Evolutionary conservation across 768 basidiomycete genomes (phyloP), one percentile per base, ranked within the genome.

Genomic region (Pholiota molesta): DNA sequence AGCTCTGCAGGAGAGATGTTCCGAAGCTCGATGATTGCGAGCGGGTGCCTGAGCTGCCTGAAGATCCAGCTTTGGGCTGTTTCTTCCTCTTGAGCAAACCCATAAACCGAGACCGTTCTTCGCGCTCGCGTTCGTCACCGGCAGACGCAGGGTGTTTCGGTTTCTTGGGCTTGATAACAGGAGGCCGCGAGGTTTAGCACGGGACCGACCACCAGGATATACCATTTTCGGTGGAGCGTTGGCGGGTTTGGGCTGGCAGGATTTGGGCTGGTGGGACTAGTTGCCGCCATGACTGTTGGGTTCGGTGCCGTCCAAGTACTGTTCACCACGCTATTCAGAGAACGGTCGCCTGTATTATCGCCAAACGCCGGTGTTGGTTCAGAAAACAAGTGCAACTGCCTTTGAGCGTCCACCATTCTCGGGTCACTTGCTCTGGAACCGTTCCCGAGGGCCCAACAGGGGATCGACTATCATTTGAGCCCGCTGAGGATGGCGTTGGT

Each of bases 81-180:
- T 65, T 67, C 63, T 72, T 66, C 57, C 66, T 68, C 51, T 66
- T 69, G 47, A 69, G 55, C 6, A 73, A 65, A 6, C 68, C 69
- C 72, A 72, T 70, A 31, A 74, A 72, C 58, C 55, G 64, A 17
- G 59, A n/a, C 21, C 35, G 33, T 9, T 61, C 60, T 28, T 65
- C 61, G 21, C 39, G 55, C 35, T 42, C 52, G 2, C 44, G 33
- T 1, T 55, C 64, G 37, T 37, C 58, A n/a, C 59, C 58, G 8
- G 35, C 51, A 2, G 61, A 52, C 2, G 42, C 52, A 5, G 40
- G 21, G 28, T 47, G 60, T 49, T 45, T 61, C 23, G 53, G 58
- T 40, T 51, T 57, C 52, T 63, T 63, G 42, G 60, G 51, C 52
- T 63, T 44, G 51, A 54, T 37, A 47, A 21, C 33, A 16, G 65